A percentile compares a stretch with the other conserved stretches of the same genome.
phyloP scores from a whole-genome alignment of 2,329 filamentous ascomycete species.

The Diaporthe eres region DNA sequence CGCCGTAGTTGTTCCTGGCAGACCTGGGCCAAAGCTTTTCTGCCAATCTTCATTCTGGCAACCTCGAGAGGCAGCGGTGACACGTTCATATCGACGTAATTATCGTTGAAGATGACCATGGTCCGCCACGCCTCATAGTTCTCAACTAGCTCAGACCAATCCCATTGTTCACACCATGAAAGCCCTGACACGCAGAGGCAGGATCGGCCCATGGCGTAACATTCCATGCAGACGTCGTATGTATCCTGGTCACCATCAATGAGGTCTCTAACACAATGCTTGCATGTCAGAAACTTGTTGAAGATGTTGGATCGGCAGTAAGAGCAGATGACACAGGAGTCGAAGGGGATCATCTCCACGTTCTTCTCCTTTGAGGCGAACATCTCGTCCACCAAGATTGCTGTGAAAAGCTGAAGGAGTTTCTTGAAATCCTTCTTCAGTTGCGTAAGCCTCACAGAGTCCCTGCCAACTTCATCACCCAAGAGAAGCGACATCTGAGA shows the following conservation, averaged over 20 bases:
- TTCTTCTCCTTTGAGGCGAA: slow-evolving; percentile 81
- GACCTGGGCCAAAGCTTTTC: slow-evolving; percentile 90
- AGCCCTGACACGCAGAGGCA: slow-evolving; percentile 90
- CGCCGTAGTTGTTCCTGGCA: slow-evolving; percentile 88
- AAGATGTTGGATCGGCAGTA: slow-evolving; percentile 98
- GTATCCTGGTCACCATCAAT: slow-evolving; percentile 81
- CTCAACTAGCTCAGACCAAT: slow-evolving; percentile 82
- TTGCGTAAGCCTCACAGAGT: slow-evolving; percentile 67
- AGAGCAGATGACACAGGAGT: slow-evolving; percentile 93
- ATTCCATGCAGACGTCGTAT: slow-evolving; percentile 98
- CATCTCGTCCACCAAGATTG: slow-evolving; percentile 87
- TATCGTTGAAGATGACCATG: slow-evolving; percentile 81
- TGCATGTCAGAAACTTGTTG: slow-evolving; percentile 95
- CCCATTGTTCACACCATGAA: slow-evolving; percentile 93
- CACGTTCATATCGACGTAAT: slow-evolving; percentile 73
- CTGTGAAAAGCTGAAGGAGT: slow-evolving; percentile 83
- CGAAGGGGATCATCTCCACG: slow-evolving; percentile 83
- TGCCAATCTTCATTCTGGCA: slow-evolving; percentile 75
- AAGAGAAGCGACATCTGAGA: slow-evolving; percentile 62
- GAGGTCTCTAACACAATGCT: slow-evolving; percentile 80
- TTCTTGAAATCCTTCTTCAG: slow-evolving; percentile 87
- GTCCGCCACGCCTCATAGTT: slow-evolving; percentile 88
- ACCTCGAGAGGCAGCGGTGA: slow-evolving; percentile 80
- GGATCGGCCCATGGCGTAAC: slow-evolving; percentile 96
- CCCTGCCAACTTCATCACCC: slow-evolving; percentile 59